Evolutionary conservation across 2,329 filamentous ascomycete genomes (phyloP).

Genomic region (Pyrenophora tritici-repentis): DNA sequence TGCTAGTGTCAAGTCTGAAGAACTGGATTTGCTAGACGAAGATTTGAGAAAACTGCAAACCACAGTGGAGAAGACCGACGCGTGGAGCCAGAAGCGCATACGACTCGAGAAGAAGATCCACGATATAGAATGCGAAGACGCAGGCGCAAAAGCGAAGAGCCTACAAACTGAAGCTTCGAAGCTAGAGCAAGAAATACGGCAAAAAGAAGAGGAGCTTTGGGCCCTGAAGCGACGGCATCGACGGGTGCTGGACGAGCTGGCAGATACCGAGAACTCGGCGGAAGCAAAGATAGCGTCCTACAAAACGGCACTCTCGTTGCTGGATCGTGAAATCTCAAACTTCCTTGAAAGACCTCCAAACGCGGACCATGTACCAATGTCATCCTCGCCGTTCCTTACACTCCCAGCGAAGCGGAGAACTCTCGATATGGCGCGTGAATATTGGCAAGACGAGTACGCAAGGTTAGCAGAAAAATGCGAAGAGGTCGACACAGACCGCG

Average conservation of each 20-base stretch:
- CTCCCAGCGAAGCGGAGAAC: slow-evolving; percentile 70
- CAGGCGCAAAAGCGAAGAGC: slow-evolving; percentile 60
- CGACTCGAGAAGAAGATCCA: slow-evolving; percentile 61
- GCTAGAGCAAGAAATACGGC: slow-evolving; percentile 67
- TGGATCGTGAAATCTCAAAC: slow-evolving; percentile 65
- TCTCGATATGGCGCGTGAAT: slow-evolving; percentile 70
- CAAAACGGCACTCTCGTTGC: slow-evolving; percentile 66
- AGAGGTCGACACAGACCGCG: slow-evolving; percentile 64
- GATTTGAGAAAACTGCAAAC: slow-evolving; percentile 62
- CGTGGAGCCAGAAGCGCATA: slow-evolving; percentile 62
- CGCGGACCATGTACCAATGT: slow-evolving; percentile 34
- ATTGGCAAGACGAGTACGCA: slow-evolving; percentile 69
- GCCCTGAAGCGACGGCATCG: slow-evolving; percentile 64
- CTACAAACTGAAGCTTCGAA: slow-evolving; percentile 57
- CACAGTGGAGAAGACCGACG: slow-evolving; percentile 63
- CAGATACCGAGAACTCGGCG: slow-evolving; percentile 66
- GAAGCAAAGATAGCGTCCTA: slow-evolving; percentile 77
- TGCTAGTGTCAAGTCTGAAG: slow-evolving; percentile 69
- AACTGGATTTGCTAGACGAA: slow-evolving; percentile 64
- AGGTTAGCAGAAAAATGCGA: slow-evolving; percentile 60
- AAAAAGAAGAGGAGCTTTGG: slow-evolving; percentile 67
- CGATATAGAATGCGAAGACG: slow-evolving; percentile 60
- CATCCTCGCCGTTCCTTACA: slow-evolving; percentile 58
- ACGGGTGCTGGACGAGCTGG: slow-evolving; percentile 64
- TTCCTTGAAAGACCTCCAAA: slow-evolving; percentile 64